phyloP scores from a whole-genome alignment of 495 filamentous ascomycete species.

The Mytilinidion resinicola region DNA sequence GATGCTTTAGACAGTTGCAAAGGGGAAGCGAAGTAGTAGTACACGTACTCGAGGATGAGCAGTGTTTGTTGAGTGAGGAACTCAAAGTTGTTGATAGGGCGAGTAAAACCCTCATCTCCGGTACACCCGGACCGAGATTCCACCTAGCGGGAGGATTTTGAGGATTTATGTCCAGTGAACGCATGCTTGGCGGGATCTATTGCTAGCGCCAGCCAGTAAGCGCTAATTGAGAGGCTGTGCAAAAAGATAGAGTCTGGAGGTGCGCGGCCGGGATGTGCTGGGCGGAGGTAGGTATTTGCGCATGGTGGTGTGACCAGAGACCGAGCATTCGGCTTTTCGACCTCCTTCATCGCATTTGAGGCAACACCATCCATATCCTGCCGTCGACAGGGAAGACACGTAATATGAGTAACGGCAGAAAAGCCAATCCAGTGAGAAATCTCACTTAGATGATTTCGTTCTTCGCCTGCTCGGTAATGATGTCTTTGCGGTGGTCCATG shows the following conservation, averaged over 20 bases:
- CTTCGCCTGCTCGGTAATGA: not conserved
- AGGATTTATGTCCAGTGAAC: not conserved
- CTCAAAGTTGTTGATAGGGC: too few relatives aligned
- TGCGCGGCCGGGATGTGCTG: too few relatives aligned
- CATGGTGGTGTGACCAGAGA: too few relatives aligned
- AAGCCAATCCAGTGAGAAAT: not conserved
- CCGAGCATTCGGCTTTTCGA: too few relatives aligned
- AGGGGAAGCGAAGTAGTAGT: too few relatives aligned
- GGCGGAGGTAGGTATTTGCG: too few relatives aligned
- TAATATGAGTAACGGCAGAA: not conserved
- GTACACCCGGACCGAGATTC: not conserved
- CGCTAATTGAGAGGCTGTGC: not conserved
- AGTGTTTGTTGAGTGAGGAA: too few relatives aligned
- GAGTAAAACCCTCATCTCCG: not conserved
- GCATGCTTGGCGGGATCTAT: not conserved
- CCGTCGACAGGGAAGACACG: not conserved
- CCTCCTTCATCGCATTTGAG: not conserved
- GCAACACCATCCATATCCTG: not conserved
- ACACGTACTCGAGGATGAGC: too few relatives aligned
- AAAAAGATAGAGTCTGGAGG: not conserved
- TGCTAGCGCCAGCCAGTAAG: too few relatives aligned
- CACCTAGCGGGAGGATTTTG: not conserved
- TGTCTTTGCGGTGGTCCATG: not conserved
- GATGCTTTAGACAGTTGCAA: too few relatives aligned
- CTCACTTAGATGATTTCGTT: not conserved